phyloP scores from a whole-genome alignment of 1,139 yeast genomes.

The Hyphopichia wangnamkhiaoensis region DNA sequence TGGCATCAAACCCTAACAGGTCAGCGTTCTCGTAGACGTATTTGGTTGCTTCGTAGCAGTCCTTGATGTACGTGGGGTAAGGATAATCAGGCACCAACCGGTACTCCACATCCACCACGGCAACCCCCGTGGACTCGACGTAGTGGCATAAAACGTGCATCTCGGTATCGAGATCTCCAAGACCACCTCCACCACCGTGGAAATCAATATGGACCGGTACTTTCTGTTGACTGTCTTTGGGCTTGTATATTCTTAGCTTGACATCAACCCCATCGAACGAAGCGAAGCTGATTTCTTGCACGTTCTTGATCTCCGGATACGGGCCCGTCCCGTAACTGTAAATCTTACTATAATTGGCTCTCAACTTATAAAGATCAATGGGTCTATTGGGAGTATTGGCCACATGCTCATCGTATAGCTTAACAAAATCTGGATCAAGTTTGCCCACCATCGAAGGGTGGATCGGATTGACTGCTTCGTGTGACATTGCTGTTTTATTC shows the following conservation, averaged over 20 bases:
- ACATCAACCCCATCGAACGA: constrained; percentile 20
- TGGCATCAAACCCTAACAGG: constrained; percentile 7
- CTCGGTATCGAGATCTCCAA: constrained; percentile 30
- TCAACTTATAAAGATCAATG: constrained; percentile 15
- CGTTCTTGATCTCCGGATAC: constrained; percentile 16
- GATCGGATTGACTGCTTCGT: constrained; percentile 21
- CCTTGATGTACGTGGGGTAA: constrained; percentile 21
- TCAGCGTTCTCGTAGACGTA: constrained; percentile 13
- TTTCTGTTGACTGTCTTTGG: constrained; percentile 13
- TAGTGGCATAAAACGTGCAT: constrained; percentile 17
- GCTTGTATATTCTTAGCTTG: constrained; percentile 23
- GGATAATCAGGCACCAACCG: constrained; percentile 26
- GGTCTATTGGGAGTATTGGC: constrained; percentile 23
- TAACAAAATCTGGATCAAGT: constrained; percentile 21
- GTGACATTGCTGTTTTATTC: too few relatives aligned
- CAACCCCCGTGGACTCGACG: constrained; percentile 17
- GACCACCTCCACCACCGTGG: constrained; percentile 35
- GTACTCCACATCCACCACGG: constrained; percentile 35
- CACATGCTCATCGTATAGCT: constrained; percentile 19
- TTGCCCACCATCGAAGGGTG: constrained; percentile 20
- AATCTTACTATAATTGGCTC: constrained; percentile 19
- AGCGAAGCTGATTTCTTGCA: constrained; percentile 13
- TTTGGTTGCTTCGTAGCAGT: constrained; percentile 20
- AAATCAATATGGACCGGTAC: constrained; percentile 27
- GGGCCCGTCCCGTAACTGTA: constrained; percentile 20